Evolutionary conservation across 2,329 filamentous ascomycete genomes (phyloP), one percentile per base, ranked within the genome.

Genomic region (Cercospora sojina): DNA sequence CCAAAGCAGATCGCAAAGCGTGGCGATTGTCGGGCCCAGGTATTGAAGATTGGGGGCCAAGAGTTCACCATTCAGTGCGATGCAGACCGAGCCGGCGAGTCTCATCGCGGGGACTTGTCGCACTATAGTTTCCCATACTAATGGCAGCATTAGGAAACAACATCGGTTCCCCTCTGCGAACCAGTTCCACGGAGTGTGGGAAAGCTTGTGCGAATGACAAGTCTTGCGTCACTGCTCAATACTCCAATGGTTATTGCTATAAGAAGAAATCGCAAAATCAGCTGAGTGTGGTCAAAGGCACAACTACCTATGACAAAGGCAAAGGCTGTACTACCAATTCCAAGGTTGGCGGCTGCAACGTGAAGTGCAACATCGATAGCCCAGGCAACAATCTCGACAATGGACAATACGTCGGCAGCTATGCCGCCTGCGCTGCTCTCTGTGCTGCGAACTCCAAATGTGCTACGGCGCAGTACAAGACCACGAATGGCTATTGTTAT

Each of bases 331-430:
- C 51, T 5, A 29, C 51, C 4, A 27, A 55, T 5, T 13, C 18
- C 20, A 55, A 55, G 12, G 27, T 55, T 13, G 27, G 16, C 10
- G 51, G 25, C 51, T 55, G 51, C 27, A 55, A 16, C 16, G 51
- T 29, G n/a, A 5, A 55, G 13, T 55, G 51, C 27, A 31, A 31
- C 51, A 55, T n/a, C 51, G 51, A 55, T 13, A 55, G 51, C 51
- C 51, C 51, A 7, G 51, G 51, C 51, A 55, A 55, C 51, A 55
- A 55, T 31, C 51, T 55, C 51, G 51, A 55, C 27, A 31, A 25
- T 55, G 51, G 51, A 29, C 51, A 55, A 18, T 55, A 55, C 6
- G 27, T 31, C 13, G 51, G 51, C 25, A 55, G n/a, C 27, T 31
- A 55, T 18, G 51, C 51, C 16, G 51, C 51, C 23, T 55, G 27